phyloP scores from a whole-genome alignment of 495 filamentous ascomycete species.

The Letharia columbiana region DNA sequence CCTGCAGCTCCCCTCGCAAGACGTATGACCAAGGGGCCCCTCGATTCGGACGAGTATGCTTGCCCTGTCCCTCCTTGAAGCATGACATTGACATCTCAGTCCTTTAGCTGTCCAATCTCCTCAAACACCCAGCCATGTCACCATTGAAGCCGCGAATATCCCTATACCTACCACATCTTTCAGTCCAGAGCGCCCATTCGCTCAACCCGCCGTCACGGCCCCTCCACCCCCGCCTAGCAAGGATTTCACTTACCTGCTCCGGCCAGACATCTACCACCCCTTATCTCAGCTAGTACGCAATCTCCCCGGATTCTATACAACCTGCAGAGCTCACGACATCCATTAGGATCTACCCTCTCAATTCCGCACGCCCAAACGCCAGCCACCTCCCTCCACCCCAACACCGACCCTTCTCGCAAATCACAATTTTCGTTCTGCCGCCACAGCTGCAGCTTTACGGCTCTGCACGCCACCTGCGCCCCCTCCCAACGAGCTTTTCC shows the following conservation, averaged over 20 bases:
- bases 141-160: constrained; percentile 8
- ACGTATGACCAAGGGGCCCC: constrained; percentile 44
- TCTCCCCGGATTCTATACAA: neutral
- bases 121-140: constrained; percentile 1
- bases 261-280: constrained; percentile 67
- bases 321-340: constrained; percentile 17
- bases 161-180: constrained; percentile 18
- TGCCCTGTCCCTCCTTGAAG: neutral
- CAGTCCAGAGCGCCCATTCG: constrained; percentile 28
- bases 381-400: constrained; percentile 40
- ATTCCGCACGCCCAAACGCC: constrained; percentile 41
- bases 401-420: constrained; percentile 46
- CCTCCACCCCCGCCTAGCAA: constrained; percentile 37
- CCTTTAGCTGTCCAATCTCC: constrained; percentile 18
- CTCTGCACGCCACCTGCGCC: constrained; percentile 49
- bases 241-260: constrained; percentile 71
- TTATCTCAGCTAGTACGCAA: constrained; percentile 8
- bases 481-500: constrained; percentile 59
- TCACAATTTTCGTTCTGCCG: constrained; percentile 63
- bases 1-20: constrained; percentile 39
- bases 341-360: constrained; percentile 41
- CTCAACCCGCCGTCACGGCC: constrained; percentile 21
- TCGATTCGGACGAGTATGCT: constrained; percentile 44
- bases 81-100: constrained; percentile 23
- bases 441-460: constrained; percentile 62